Percentiles rank a stretch among this genome's conserved stretches.
These are phyloP conservation scores for Cystobasidium onofrii DNA, from an alignment of 768 basidiomycete genomes.

Conservation along the genomic window DNA sequence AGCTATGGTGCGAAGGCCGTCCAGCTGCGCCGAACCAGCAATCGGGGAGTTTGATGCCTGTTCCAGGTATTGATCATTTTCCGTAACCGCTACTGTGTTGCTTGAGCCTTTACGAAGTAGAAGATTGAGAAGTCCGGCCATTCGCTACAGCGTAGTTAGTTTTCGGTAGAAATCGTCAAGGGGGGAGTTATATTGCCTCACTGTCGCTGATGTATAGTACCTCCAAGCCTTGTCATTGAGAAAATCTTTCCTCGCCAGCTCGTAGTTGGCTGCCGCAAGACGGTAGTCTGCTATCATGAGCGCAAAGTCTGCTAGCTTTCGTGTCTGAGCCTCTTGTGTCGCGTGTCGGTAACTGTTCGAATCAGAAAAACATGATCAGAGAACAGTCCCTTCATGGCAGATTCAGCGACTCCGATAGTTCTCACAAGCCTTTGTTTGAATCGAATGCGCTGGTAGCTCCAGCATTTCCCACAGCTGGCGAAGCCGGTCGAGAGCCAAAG, in stretches of 20 bases:
- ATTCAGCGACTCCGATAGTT: not conserved
- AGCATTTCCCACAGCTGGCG: conserved; percentile 32
- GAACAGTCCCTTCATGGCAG: not conserved
- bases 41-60: conserved; percentile 41
- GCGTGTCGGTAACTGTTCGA: conserved; percentile 45
- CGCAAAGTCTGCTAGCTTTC: conserved; percentile 90
- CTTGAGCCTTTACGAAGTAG: conserved; percentile 44
- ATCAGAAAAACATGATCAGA: not conserved
- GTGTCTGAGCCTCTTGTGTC: conserved; percentile 45
- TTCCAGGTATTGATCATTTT: conserved; percentile 42
- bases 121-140: conserved; percentile 52
- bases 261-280: conserved; percentile 74
- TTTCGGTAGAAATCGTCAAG: not conserved
- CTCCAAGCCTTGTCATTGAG: conserved; percentile 45
- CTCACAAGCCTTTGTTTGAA: conserved; percentile 46
- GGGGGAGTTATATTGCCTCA: conserved; percentile 51
- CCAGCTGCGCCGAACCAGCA: conserved; percentile 39
- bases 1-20: conserved; percentile 44
- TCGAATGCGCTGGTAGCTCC: conserved; percentile 41
- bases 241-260: conserved; percentile 68
- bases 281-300: conserved; percentile 86
- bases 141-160: conserved; percentile 55
- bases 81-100: conserved; percentile 26
- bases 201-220: conserved; percentile 59
- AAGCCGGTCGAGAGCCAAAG: conserved; percentile 45